Conservation (phyloP, 1,284 basidiomycete species). For the Heliocybe sulcata region DNA sequence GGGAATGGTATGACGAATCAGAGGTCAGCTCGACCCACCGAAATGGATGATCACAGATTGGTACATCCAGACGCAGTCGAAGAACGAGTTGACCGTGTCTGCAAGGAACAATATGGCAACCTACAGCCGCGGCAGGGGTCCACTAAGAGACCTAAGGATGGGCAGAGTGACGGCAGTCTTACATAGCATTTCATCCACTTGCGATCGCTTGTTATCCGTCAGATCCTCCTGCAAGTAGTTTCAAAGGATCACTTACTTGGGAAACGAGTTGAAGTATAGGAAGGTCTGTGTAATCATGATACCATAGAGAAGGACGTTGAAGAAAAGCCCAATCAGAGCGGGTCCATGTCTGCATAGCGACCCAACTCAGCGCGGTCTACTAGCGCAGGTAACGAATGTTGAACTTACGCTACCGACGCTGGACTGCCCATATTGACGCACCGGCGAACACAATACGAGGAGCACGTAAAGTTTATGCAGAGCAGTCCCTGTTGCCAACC, state of each 20-base stretch:
- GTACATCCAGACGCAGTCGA: background rate
- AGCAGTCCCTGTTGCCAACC: too few species aligned
- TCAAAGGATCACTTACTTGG: background rate
- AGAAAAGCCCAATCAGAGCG: slow-evolving; percentile 28
- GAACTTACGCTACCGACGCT: background rate
- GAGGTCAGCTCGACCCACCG: background rate
- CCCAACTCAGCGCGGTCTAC: too few species aligned
- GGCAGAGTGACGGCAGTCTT: too few species aligned
- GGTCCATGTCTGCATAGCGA: slow-evolving; percentile 6
- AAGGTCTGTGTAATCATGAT: slow-evolving; percentile 26
- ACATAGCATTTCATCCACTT: slow-evolving; percentile 26
- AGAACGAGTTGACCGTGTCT: slow-evolving; percentile 33
- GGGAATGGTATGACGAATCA: background rate
- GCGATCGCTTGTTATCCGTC: slow-evolving; percentile 26
- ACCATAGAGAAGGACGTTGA: slow-evolving; percentile 41
- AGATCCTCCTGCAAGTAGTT: background rate
- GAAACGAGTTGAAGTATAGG: slow-evolving; percentile 10
- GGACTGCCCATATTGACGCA: background rate
- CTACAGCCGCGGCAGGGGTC: too few species aligned
- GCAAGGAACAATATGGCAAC: slow-evolving; percentile 31
- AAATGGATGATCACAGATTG: background rate
- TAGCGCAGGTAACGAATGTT: background rate
- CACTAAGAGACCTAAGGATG: too few species aligned
- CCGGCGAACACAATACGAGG: too few species aligned
- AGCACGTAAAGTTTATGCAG: too few species aligned